phyloP scores from a whole-genome alignment of 148 eudicot species.

The Fagopyrum esculentum region DNA sequence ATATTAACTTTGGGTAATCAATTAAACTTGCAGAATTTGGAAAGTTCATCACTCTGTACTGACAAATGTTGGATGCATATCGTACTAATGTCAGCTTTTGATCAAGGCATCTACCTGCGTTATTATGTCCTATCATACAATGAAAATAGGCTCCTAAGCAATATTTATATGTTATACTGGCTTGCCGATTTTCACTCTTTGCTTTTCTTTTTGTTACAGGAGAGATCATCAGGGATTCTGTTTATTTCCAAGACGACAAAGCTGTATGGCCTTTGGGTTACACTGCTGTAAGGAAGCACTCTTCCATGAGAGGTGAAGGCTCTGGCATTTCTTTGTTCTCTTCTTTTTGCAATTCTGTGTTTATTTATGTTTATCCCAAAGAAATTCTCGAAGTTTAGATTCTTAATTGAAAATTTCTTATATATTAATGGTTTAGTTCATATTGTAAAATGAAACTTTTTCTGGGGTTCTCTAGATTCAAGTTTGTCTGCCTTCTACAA shows the following conservation, averaged over 20 bases:
- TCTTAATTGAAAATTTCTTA: neutral
- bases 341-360: slow-evolving; percentile 2
- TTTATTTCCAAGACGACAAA: slow-evolving; percentile 38
- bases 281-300: slow-evolving; percentile 50
- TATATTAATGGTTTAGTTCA: neutral
- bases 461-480: slow-evolving; percentile 33
- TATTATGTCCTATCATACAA: neutral
- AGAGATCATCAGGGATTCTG: slow-evolving; percentile 42
- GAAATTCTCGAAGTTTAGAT: neutral
- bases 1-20: slow-evolving; percentile 46
- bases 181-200: neutral
- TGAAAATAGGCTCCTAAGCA: neutral
- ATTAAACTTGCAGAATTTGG: neutral
- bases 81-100: slow-evolving; percentile 8
- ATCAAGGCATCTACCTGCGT: neutral
- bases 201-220: slow-evolving; percentile 23
- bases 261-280: slow-evolving; percentile 55
- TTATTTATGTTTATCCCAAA: neutral
- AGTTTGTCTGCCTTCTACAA: slow-evolving; percentile 32
- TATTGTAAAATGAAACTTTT: neutral
- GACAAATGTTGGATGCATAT: neutral
- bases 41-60: neutral
- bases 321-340: neutral
- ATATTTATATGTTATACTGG: neutral
- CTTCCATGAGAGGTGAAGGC: slow-evolving; percentile 41